These are phyloP conservation scores for Collybiopsis confluens DNA, from an alignment of 768 basidiomycete genomes.

Conservation along the genomic window DNA sequence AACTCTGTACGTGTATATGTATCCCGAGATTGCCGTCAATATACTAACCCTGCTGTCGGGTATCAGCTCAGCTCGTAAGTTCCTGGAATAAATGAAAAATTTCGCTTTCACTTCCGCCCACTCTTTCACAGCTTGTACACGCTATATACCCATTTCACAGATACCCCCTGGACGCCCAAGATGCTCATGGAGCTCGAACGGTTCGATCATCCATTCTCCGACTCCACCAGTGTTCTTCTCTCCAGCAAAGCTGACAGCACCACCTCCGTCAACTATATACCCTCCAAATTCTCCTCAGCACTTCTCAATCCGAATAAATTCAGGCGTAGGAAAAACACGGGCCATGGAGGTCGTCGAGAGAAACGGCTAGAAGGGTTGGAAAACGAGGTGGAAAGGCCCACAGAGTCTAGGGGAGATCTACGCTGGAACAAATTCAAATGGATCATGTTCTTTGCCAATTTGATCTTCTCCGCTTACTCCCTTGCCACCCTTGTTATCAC, in stretches of 20 bases:
- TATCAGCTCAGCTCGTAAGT: neutral
- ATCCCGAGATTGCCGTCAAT: conserved; percentile 13
- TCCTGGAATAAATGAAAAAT: neutral
- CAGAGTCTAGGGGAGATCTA: conserved; percentile 35
- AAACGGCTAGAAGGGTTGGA: conserved; percentile 22
- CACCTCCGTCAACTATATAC: conserved; percentile 71
- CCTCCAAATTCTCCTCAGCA: conserved; percentile 63
- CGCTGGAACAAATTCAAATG: conserved; percentile 87
- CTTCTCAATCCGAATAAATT: conserved; percentile 37
- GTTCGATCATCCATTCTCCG: conserved; percentile 39
- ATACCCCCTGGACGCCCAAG: conserved; percentile 43
- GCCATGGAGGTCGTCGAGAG: conserved; percentile 41
- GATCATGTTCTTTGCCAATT: conserved; percentile 65
- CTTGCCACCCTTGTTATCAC: conserved; percentile 58
- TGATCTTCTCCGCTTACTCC: conserved; percentile 55
- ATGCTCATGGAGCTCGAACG: conserved; percentile 35
- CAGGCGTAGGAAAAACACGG: conserved; percentile 49
- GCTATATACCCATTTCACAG: conserved; percentile 40
- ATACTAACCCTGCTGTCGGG: neutral
- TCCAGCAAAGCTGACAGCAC: conserved; percentile 19
- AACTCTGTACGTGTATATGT: conserved; percentile 10
- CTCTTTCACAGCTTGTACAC: conserved; percentile 33
- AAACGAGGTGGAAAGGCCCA: neutral
- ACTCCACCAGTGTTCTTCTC: conserved; percentile 13
- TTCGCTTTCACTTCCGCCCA: conserved; percentile 22